Base-by-base conservation (phyloP, 495 filamentous ascomycete genomes). In the Cetradonia linearis region DNA sequence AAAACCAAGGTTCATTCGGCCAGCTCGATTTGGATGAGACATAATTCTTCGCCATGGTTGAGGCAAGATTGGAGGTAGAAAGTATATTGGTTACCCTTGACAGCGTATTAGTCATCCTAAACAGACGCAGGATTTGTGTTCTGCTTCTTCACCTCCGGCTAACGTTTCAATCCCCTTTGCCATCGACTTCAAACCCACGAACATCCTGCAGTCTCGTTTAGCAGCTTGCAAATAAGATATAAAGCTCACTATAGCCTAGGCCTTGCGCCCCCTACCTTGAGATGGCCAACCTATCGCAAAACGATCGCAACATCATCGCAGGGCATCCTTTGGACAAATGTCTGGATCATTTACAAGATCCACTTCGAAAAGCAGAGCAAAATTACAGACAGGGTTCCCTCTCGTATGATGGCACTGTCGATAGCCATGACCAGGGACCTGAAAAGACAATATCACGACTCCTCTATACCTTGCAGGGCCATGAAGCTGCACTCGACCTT, bases 91-190 rank as follows among this genome's bases (percentile, higher is more conserved):
- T n/a, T n/a, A n/a, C n/a, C n/a, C n/a, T n/a, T n/a, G n/a, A n/a
- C n/a, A n/a, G n/a, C n/a, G n/a, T n/a, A n/a, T n/a, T n/a, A n/a
- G n/a, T n/a, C n/a, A n/a, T n/a, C n/a, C n/a, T n/a, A n/a, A n/a
- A n/a, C n/a, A n/a, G n/a, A n/a, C n/a, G n/a, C n/a, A n/a, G n/a
- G n/a, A n/a, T n/a, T n/a, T n/a, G n/a, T n/a, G n/a, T n/a, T n/a
- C n/a, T n/a, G n/a, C n/a, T n/a, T n/a, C n/a, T n/a, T n/a, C n/a
- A n/a, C n/a, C n/a, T n/a, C n/a, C n/a, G n/a, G n/a, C n/a, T n/a
- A n/a, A n/a, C n/a, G n/a, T n/a, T n/a, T n/a, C n/a, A 11, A 16
- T 44, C 2, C 20, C 63, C 58, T 60, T 66, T 44, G 69, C 68
- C 11, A 74, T 62, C 40, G 37, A 44, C 52, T 62, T 56, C 31